Evolutionary conservation across 1,284 basidiomycete genomes (phyloP).

Genomic region (Ustilago tritici): DNA sequence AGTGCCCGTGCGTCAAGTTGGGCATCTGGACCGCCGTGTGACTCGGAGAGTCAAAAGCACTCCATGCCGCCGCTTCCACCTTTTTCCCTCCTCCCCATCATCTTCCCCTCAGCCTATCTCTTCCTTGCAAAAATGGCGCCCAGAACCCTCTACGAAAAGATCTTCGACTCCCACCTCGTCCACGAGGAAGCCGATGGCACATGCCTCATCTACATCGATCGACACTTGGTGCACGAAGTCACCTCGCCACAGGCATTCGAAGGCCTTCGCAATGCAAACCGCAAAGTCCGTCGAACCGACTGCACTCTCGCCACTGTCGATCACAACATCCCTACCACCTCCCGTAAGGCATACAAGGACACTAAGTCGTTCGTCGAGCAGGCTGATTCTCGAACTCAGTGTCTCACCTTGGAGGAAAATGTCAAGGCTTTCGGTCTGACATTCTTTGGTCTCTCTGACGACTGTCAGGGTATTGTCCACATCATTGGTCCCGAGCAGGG

Average conservation of each 20-base stretch:
- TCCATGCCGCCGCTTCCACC: not conserved
- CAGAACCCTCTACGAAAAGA: conserved; percentile 67
- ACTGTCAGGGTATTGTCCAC: conserved; percentile 68
- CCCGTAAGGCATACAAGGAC: conserved; percentile 64
- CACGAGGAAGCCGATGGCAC: conserved; percentile 65
- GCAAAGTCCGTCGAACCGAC: conserved; percentile 64
- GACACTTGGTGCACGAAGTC: conserved; percentile 68
- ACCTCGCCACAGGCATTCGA: conserved; percentile 69
- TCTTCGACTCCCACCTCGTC: conserved; percentile 66
- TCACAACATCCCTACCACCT: conserved; percentile 69
- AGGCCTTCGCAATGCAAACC: conserved; percentile 63
- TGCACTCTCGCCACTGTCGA: conserved; percentile 69
- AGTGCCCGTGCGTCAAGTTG: conserved; percentile 7
- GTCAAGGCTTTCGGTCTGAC: conserved; percentile 68
- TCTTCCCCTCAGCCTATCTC: not conserved
- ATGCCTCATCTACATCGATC: conserved; percentile 67
- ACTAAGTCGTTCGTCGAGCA: conserved; percentile 67
- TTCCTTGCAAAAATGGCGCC: conserved; percentile 39
- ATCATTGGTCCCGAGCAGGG: conserved; percentile 68
- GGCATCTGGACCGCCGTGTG: not conserved
- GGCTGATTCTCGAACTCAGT: conserved; percentile 66
- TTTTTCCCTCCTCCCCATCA: conserved; percentile 12
- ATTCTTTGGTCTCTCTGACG: conserved; percentile 68
- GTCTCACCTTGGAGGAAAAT: conserved; percentile 67
- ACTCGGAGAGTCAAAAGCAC: not conserved